Percentiles rank a stretch among this genome's conserved stretches.
Conservation (phyloP, 805 yeast genomes). For the Candida montana region DNA sequence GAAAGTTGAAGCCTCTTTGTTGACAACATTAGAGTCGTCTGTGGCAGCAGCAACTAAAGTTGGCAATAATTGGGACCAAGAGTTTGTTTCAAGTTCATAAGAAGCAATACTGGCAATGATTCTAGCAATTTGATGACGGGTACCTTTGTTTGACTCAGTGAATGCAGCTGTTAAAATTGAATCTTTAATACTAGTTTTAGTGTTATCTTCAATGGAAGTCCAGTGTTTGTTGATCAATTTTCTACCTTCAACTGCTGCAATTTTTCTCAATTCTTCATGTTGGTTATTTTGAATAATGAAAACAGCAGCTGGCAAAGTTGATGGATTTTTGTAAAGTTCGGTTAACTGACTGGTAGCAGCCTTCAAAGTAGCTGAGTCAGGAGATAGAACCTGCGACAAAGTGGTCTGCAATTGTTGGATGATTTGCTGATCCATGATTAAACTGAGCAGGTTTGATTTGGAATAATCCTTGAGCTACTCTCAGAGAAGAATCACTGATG, state of each 20-base stretch:
- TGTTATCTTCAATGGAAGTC: constrained; percentile 39
- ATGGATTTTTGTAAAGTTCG: constrained; percentile 66
- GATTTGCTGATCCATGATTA: constrained; percentile 51
- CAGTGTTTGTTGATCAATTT: constrained; percentile 73
- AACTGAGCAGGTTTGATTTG: background rate
- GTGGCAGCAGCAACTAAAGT: constrained; percentile 63
- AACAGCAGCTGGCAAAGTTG: constrained; percentile 74
- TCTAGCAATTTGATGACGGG: constrained; percentile 87
- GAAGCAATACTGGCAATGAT: constrained; percentile 83
- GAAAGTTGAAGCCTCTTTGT: constrained; percentile 80
- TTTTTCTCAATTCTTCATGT: constrained; percentile 71
- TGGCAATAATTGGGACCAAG: constrained; percentile 78
- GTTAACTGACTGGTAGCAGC: constrained; percentile 72
- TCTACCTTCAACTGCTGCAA: constrained; percentile 96
- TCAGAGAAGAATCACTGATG: background rate
- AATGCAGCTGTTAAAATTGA: constrained; percentile 68
- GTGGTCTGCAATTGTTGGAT: constrained; percentile 71
- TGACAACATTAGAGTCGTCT: constrained; percentile 41
- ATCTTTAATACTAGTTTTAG: constrained; percentile 58
- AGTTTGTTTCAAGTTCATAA: constrained; percentile 57
- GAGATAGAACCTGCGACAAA: constrained; percentile 69
- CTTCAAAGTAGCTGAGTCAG: constrained; percentile 78
- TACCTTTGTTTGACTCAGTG: constrained; percentile 52
- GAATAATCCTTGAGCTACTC: background rate
- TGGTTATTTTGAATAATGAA: constrained; percentile 70